A percentile compares a stretch with the other conserved stretches of the same genome.
These are phyloP conservation scores for Corynespora cassiicola DNA, from an alignment of 2,329 filamentous ascomycete species.

Conservation along the genomic window DNA sequence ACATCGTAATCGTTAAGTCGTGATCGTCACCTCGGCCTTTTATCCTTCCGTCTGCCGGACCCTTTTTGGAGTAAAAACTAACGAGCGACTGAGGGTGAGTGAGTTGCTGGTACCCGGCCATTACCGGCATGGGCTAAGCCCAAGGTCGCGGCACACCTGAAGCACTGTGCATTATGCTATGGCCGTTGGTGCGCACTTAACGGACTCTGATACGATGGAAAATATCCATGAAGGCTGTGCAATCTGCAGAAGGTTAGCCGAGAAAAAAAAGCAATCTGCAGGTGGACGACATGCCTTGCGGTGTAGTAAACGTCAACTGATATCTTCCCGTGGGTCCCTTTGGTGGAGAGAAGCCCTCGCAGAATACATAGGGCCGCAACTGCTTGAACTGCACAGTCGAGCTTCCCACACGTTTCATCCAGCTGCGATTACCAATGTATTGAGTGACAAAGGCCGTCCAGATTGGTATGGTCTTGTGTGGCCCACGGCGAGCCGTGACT, in stretches of 20 bases:
- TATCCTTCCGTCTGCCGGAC: too few relatives aligned
- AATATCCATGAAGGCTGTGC: constrained; percentile 34
- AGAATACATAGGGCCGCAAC: constrained; percentile 61
- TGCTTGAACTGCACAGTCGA: constrained; percentile 57
- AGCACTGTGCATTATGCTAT: constrained; percentile 2
- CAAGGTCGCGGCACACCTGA: too few relatives aligned
- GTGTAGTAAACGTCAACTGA: constrained; percentile 39
- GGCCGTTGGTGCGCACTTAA: constrained; percentile 2
- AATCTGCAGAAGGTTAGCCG: constrained; percentile 23
- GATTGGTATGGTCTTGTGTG: constrained; percentile 61
- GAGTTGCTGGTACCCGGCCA: too few relatives aligned
- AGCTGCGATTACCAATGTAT: constrained; percentile 53
- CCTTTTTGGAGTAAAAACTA: too few relatives aligned
- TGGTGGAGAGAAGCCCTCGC: constrained; percentile 53
- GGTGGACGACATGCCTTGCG: constrained; percentile 30
- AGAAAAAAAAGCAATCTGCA: too few relatives aligned
- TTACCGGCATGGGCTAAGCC: too few relatives aligned
- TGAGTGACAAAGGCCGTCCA: constrained; percentile 60
- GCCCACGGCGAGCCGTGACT: constrained; percentile 60
- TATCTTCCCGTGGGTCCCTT: constrained; percentile 38
- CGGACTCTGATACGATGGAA: constrained; percentile 37
- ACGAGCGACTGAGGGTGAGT: too few relatives aligned
- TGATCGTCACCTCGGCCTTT: constrained; percentile 9
- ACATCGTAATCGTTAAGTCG: constrained; percentile 24
- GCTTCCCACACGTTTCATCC: constrained; percentile 53